Percentiles rank a stretch among this genome's conserved stretches.
phyloP scores from a whole-genome alignment of 2,329 filamentous ascomycete species.

The Colletotrichum siamense region DNA sequence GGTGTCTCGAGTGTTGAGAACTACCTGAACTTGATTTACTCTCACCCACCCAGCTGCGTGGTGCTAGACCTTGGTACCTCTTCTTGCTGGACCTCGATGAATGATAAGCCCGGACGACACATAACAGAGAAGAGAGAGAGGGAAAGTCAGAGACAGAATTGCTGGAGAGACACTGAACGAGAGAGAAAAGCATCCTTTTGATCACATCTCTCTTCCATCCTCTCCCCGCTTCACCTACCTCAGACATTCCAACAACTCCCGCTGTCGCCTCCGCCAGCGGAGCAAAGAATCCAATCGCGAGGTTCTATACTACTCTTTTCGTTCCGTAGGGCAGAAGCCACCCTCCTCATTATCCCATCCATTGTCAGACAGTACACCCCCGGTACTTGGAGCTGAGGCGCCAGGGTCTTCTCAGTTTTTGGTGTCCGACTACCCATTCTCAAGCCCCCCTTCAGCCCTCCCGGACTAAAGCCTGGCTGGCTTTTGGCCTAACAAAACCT shows the following conservation, averaged over 20 bases:
- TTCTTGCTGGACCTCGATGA: constrained; percentile 3
- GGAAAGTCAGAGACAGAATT: not conserved
- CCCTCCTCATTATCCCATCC: not conserved
- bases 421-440: constrained; percentile 13
- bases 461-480: constrained; percentile 38
- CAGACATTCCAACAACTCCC: constrained; percentile 8
- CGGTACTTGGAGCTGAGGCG: constrained; percentile 22
- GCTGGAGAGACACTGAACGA: constrained; percentile 10
- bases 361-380: constrained; percentile 14
- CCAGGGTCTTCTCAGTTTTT: constrained; percentile 18
- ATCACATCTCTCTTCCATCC: constrained; percentile 16
- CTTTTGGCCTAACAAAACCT: constrained; percentile 32
- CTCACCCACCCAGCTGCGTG: not conserved
- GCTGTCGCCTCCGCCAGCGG: not conserved
- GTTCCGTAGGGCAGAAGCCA: constrained; percentile 8
- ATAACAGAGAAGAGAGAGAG: not conserved
- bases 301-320: not conserved
- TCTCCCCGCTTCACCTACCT: not conserved
- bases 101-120: not conserved
- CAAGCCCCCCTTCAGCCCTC: constrained; percentile 41
- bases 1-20: not conserved
- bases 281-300: not conserved
- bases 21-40: not conserved
- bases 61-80: not conserved
- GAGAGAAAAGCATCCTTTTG: constrained; percentile 11